Evolutionary conservation across 352 stramenopile species (phyloP).

Genomic region (Phytophthora capsici): DNA sequence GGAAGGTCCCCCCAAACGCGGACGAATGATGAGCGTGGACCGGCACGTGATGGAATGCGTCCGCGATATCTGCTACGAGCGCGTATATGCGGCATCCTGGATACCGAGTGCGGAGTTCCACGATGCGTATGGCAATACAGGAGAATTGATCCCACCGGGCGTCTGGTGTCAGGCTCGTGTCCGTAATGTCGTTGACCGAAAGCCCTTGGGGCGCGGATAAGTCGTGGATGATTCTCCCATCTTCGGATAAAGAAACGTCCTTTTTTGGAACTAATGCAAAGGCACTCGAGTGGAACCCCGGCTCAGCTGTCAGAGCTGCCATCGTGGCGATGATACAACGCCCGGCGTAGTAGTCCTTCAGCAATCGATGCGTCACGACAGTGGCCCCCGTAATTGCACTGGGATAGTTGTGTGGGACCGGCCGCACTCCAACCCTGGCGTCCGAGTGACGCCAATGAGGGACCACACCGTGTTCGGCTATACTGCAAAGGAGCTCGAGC

Average conservation of each 20-base stretch:
- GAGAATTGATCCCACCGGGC: not conserved
- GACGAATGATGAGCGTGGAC: not conserved
- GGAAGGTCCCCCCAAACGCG: not conserved
- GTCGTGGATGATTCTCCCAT: constrained; percentile 22
- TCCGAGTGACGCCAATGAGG: too few species aligned
- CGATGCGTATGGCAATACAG: not conserved
- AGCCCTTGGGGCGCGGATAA: constrained; percentile 1
- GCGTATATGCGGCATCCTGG: not conserved
- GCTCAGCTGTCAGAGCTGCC: not conserved
- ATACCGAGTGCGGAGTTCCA: not conserved
- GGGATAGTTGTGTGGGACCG: too few species aligned
- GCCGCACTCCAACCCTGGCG: too few species aligned
- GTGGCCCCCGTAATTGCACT: too few species aligned
- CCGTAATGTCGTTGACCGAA: not conserved
- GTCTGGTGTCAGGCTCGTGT: not conserved
- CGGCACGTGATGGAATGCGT: not conserved
- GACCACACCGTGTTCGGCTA: too few species aligned
- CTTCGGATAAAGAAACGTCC: not conserved
- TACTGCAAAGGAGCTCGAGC: too few species aligned
- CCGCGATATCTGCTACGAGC: constrained; percentile 3
- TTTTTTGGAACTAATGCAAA: constrained; percentile 18
- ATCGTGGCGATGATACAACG: not conserved
- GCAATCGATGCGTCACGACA: too few species aligned
- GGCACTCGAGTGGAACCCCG: constrained; percentile 6
- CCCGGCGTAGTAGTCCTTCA: constrained; percentile 10